Conservation (phyloP, 345 rosid genomes). For the Chamaenerion angustifolium region DNA sequence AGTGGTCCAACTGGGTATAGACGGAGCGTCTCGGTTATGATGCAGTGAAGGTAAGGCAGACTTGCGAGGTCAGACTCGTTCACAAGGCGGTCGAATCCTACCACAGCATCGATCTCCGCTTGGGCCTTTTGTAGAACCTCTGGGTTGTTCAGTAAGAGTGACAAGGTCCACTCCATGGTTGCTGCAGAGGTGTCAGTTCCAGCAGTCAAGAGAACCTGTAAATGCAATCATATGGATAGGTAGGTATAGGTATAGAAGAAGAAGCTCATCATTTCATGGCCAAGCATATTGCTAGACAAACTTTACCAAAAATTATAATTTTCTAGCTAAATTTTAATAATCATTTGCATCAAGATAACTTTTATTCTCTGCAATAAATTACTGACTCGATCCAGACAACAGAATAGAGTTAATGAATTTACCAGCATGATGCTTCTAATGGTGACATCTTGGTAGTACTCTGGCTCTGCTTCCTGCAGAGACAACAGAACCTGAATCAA, state of each 20-base stretch:
- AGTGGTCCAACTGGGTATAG: slow-evolving; percentile 23
- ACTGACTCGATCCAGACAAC: no score
- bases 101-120: slow-evolving; percentile 10
- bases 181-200: slow-evolving; percentile 18
- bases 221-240: neutral
- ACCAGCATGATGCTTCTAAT: slow-evolving; percentile 33
- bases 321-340: neutral
- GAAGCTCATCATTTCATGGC: no score
- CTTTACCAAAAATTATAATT: neutral
- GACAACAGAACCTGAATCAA: slow-evolving; percentile 37
- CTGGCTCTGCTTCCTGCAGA: slow-evolving; percentile 37
- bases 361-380: no score
- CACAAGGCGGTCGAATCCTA: slow-evolving; percentile 14
- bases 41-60: slow-evolving; percentile 19
- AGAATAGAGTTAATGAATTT: slow-evolving; percentile 6
- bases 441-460: slow-evolving; percentile 28
- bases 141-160: slow-evolving; percentile 23
- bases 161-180: slow-evolving; percentile 32
- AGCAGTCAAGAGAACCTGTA: slow-evolving; percentile 10
- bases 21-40: slow-evolving; percentile 21
- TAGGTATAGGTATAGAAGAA: no score
- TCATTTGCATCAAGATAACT: no score
- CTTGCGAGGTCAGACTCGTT: slow-evolving; percentile 14
- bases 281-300: no score
- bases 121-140: slow-evolving; percentile 17